Evolutionary conservation across 2,329 filamentous ascomycete species (phyloP).

Genomic region (Aspergillus ruber): DNA sequence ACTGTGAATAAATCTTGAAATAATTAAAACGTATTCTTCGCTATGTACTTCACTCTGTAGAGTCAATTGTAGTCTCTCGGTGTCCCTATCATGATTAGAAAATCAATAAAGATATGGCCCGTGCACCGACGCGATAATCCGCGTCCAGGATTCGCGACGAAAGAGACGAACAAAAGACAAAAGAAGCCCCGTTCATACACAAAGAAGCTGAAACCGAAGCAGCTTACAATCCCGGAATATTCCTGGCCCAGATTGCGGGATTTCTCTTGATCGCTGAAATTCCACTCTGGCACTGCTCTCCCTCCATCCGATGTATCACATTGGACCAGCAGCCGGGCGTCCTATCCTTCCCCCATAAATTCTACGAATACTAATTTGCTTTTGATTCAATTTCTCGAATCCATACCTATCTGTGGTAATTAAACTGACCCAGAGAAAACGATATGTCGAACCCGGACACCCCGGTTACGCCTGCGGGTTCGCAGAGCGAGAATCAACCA

Average conservation of each 20-base stretch:
- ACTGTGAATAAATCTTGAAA: too few species aligned
- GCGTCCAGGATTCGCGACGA: constrained; percentile 13
- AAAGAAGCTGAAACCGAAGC: neutral
- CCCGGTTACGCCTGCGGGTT: constrained; percentile 21
- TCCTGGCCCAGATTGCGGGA: neutral
- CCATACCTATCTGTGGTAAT: neutral
- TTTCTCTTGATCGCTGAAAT: neutral
- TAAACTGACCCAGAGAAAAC: neutral
- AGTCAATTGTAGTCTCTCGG: neutral
- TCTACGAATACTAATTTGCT: too few species aligned
- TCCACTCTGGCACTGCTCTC: neutral
- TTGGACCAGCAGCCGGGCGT: neutral
- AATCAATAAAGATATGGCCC: constrained; percentile 24
- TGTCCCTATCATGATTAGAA: neutral
- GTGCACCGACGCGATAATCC: constrained; percentile 30
- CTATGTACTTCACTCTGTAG: too few species aligned
- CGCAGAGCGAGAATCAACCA: constrained; percentile 15
- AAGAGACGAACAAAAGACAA: neutral
- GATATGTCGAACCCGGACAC: constrained; percentile 23
- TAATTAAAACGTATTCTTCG: too few species aligned
- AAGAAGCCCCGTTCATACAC: neutral
- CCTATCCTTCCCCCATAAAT: too few species aligned
- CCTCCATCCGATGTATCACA: neutral
- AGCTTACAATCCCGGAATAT: neutral
- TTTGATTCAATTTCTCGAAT: neutral